These are phyloP conservation scores for Neurospora crassa DNA, from an alignment of 2,329 filamentous ascomycete genomes.

Conservation along the genomic window DNA sequence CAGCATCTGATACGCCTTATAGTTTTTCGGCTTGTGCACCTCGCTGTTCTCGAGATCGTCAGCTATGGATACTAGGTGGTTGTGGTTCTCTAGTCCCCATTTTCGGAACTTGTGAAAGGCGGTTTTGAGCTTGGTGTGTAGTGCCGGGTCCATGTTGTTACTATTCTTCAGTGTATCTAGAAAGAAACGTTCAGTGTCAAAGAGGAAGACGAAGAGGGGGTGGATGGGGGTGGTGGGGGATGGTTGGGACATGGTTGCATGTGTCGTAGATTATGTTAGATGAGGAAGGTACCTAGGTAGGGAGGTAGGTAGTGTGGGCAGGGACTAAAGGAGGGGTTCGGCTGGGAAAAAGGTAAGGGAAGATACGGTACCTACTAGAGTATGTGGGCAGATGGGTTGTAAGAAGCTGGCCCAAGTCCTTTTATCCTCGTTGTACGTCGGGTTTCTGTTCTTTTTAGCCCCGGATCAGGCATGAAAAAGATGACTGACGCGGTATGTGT, in stretches of 20 bases:
- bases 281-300: background rate
- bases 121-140: background rate
- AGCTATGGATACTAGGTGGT: background rate
- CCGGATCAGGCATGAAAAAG: background rate
- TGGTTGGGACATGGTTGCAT: background rate
- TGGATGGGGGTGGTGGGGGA: background rate
- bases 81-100: background rate
- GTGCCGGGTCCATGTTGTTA: background rate
- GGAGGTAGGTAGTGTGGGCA: fast-evolving
- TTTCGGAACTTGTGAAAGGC: background rate
- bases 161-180: background rate
- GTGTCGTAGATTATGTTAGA: background rate
- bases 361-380: too few species aligned
- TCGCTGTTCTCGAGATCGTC: background rate
- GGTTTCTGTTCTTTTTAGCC: background rate
- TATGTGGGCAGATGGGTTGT: background rate
- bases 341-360: background rate
- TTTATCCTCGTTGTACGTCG: background rate
- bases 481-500: background rate
- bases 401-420: background rate
- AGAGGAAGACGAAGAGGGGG: background rate
- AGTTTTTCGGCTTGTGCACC: background rate
- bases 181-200: background rate
- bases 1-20: background rate
- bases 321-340: background rate